Base-by-base conservation (phyloP, 441 rosid species). In the Caryocar brasiliense region DNA sequence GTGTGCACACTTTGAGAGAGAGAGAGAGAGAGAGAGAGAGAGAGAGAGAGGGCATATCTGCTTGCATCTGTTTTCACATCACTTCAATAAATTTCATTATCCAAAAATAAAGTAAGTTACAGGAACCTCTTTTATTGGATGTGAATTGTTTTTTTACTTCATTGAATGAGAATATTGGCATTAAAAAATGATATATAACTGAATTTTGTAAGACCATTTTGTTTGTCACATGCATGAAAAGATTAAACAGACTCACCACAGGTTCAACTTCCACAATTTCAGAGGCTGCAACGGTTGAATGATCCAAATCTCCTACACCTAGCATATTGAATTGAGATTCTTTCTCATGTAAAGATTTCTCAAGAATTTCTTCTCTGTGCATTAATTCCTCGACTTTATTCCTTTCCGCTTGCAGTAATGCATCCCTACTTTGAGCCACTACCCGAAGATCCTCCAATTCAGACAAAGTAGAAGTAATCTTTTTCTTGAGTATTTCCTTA, bases 201-300 rank as follows among this genome's bases (percentile, higher is more conserved):
- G n/a, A n/a, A n/a, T n/a, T n/a, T n/a, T n/a, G n/a, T n/a, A n/a
- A n/a, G n/a, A n/a, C n/a, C n/a, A n/a, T n/a, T n/a, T n/a, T 21
- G 41, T 20, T 25, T 12, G 35, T 25, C 5, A 30, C 4, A 43
- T 1, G 1, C 2, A 35, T 6, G 2, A 28, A 18, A 4, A 13
- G 33, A 47, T 32, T 32, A 25, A 51, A 28, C 40, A 35, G 51
- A 67, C 95, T 85, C 70, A 83, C 99, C 86, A 82, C 43, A 17
- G 99, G 96, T 76, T 86, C 90, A 44, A 83, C 81, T 81, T 94
- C 85, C 51, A 76, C 62, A 43, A 86, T 83, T 76, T 90, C 96
- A 44, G 96, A 73, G 20, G 68, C 61, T 43, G 65, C 35, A 48
- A 61, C 45, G 22, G 56, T 54, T 48, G 66, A 55, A 49, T 24